A percentile compares a stretch with the other conserved stretches of the same genome.
phyloP scores from a whole-genome alignment of 768 basidiomycete species.

The Rhodocollybia butyracea region DNA sequence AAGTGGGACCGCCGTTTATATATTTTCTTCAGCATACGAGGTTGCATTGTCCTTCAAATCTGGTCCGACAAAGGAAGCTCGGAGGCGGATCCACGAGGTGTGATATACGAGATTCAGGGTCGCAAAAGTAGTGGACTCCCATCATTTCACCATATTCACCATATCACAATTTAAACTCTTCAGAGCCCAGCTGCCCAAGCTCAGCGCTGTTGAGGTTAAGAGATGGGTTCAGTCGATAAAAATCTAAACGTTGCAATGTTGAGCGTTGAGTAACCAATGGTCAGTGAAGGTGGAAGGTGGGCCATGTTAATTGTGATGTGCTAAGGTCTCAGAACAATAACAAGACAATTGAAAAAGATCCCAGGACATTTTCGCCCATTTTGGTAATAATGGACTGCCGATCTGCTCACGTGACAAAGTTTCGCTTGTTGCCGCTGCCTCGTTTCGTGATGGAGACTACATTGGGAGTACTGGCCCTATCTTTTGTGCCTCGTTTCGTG shows the following conservation, averaged over 20 bases:
- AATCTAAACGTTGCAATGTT: too few species aligned
- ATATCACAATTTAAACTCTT: neutral
- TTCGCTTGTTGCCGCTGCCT: neutral
- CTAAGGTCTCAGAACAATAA: neutral
- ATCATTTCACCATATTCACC: neutral
- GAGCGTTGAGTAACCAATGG: too few species aligned
- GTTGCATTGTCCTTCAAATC: constrained; percentile 1
- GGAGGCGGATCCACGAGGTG: neutral
- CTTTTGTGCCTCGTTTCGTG: too few species aligned
- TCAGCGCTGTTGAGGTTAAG: neutral
- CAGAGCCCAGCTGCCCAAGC: neutral
- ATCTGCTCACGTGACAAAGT: neutral
- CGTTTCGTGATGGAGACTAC: too few species aligned
- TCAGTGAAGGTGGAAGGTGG: neutral
- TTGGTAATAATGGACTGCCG: neutral
- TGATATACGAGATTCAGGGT: neutral
- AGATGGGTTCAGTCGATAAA: too few species aligned
- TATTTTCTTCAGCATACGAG: neutral
- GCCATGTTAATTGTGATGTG: neutral
- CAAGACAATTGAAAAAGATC: neutral
- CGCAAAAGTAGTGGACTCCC: neutral
- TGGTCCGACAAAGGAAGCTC: neutral
- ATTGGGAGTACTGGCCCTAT: too few species aligned
- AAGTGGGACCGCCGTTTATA: constrained; percentile 1
- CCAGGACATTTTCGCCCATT: neutral